These are phyloP conservation scores for Exophiala phaeomuriformis DNA, from an alignment of 2,329 filamentous ascomycete species.

Conservation along the genomic window DNA sequence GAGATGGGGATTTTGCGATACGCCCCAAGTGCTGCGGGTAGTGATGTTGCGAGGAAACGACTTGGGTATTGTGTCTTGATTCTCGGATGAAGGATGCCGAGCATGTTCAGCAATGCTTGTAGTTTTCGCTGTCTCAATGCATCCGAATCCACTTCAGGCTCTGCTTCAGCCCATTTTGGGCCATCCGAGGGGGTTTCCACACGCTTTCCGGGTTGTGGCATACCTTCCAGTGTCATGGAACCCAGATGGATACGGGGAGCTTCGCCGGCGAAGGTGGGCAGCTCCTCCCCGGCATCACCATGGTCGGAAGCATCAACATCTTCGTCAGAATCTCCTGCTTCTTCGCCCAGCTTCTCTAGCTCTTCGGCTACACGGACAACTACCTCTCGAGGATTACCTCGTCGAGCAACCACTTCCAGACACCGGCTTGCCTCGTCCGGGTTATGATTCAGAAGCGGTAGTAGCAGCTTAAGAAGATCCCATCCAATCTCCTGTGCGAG, in stretches of 20 bases:
- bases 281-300: conserved; percentile 35
- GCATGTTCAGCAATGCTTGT: conserved; percentile 44
- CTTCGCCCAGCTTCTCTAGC: conserved; percentile 50
- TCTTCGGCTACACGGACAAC: conserved; percentile 58
- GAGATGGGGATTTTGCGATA: conserved; percentile 50
- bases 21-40: conserved; percentile 54
- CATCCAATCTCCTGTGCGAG: conserved; percentile 59
- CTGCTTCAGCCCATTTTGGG: conserved; percentile 6
- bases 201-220: conserved; percentile 12
- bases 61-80: conserved; percentile 59
- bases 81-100: conserved; percentile 52
- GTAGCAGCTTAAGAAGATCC: conserved; percentile 56
- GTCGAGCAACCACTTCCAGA: conserved; percentile 53
- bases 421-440: conserved; percentile 45
- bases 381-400: conserved; percentile 59
- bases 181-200: not conserved
- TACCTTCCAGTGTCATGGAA: conserved; percentile 24
- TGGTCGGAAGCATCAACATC: conserved; percentile 25
- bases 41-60: conserved; percentile 56
- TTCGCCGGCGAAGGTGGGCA: conserved; percentile 27
- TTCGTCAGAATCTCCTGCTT: conserved; percentile 30
- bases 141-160: conserved; percentile 28
- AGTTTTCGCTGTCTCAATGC: conserved; percentile 44
- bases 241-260: conserved; percentile 27
- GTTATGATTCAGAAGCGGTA: conserved; percentile 50